Evolutionary conservation across 257 asterid species (phyloP).

Genomic region (Solanum gracilifrons): DNA sequence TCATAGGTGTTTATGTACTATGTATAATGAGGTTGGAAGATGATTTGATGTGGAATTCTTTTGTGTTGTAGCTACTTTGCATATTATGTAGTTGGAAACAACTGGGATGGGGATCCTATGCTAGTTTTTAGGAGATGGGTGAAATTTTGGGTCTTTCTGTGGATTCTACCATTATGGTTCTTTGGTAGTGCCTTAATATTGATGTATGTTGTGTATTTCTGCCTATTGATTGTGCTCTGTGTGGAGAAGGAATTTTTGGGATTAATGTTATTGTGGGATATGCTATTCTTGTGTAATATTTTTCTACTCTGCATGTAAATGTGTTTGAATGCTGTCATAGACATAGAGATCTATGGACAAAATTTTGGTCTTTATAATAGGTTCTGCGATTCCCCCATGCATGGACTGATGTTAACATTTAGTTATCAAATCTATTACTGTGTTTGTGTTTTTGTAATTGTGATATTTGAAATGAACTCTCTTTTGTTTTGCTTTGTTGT

Average conservation of each 20-base stretch:
- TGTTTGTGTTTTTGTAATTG: background rate
- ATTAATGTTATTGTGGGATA: background rate
- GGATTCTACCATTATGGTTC: background rate
- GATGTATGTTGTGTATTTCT: background rate
- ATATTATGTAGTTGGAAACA: background rate
- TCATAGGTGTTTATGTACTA: background rate
- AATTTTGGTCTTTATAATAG: background rate
- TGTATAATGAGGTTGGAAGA: background rate
- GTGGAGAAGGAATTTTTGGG: background rate
- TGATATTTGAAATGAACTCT: background rate
- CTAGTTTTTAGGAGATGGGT: background rate
- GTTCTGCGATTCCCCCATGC: background rate
- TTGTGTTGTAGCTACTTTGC: background rate
- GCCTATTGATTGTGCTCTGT: background rate
- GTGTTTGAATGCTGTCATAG: background rate
- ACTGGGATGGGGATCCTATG: background rate
- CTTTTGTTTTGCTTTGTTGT: background rate
- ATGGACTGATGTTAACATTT: background rate
- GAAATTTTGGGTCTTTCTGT: background rate
- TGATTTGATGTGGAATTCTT: background rate
- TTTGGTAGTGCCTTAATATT: background rate
- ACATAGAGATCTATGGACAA: background rate
- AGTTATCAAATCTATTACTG: background rate
- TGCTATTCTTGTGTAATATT: background rate
- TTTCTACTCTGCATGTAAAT: background rate